Base-by-base conservation (phyloP, 1,284 basidiomycete species). In the Microstroma glucosiphilum region DNA sequence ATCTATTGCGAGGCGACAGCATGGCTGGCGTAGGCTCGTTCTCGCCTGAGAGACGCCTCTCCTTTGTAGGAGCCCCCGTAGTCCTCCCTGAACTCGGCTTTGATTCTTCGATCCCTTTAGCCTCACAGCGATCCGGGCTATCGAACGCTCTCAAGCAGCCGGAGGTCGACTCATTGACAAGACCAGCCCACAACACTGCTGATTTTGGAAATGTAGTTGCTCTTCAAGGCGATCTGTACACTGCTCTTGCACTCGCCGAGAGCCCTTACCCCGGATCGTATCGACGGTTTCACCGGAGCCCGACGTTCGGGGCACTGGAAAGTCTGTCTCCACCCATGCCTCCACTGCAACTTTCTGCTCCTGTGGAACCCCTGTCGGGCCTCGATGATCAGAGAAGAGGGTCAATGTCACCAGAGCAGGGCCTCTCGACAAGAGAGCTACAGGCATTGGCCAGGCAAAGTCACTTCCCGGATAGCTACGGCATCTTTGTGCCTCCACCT, bases 1-100 rank as follows among this genome's bases (percentile, higher is more conserved):
- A 30, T 21, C 23, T 30, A 15, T 55, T 55, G 30, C 53, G 53
- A 21, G 53, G 57, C 57, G 25, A 59, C 7, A 49, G 61, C 53
- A 73, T 73, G 71, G 71, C 67, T 8, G 71, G 71, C 17, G 60
- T 73, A 17, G 71, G 71, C 21, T 73, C 71, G 15, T 72, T 46
- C 51, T 65, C 62, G 4, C 62, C 30, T 4, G 30, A 37, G 30
- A 37, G 30, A 9, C 30, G 30, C 3, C 30, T 37, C 30, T 37
- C 30, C 30, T 37, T 37, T 9, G 30, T 37, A 37, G 30, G 30
- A 37, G 30, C 30, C 9, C 30, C 30, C 9, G 30, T 37, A 9
- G 9, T 37, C 9, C 9, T 37, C 3, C 30, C 30, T 9, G 30
- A 37, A 9, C 30, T 37, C 3, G 30, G 30, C 9, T 37, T 37